Conservation (phyloP, 805 yeast genomes). For the Zygoascus flipseniorum region DNA sequence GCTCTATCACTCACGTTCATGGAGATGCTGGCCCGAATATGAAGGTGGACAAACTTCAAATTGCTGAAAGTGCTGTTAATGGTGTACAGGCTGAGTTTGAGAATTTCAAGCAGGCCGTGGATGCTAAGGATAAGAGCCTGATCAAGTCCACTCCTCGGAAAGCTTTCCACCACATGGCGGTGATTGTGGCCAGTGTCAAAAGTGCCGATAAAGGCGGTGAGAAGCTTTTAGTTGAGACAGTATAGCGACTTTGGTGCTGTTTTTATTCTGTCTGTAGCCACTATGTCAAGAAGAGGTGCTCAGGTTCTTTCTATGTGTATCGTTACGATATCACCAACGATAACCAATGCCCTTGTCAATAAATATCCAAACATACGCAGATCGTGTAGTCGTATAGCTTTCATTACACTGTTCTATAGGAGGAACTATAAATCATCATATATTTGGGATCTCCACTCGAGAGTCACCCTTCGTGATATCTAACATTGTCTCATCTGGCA, state of each 20-base stretch:
- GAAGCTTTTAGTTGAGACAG: not conserved
- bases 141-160: constrained; percentile 55
- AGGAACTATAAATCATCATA: too few relatives aligned
- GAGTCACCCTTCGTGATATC: too few relatives aligned
- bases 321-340: too few relatives aligned
- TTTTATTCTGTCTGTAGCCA: too few relatives aligned
- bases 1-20: constrained; percentile 17
- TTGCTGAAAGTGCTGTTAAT: constrained; percentile 35
- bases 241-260: not conserved
- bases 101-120: constrained; percentile 54
- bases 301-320: too few relatives aligned
- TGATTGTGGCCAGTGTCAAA: constrained; percentile 76
- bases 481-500: too few relatives aligned
- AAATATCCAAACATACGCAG: too few relatives aligned
- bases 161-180: constrained; percentile 89
- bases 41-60: constrained; percentile 20
- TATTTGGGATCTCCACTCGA: too few relatives aligned
- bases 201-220: constrained; percentile 31
- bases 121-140: constrained; percentile 49
- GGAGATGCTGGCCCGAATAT: constrained; percentile 21
- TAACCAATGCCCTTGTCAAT: too few relatives aligned
- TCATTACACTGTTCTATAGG: too few relatives aligned
- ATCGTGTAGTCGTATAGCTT: too few relatives aligned
- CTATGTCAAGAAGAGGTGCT: too few relatives aligned
- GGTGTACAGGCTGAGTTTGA: constrained; percentile 51